Base-by-base conservation (phyloP, 148 eudicot species). In the Drosera capensis region DNA sequence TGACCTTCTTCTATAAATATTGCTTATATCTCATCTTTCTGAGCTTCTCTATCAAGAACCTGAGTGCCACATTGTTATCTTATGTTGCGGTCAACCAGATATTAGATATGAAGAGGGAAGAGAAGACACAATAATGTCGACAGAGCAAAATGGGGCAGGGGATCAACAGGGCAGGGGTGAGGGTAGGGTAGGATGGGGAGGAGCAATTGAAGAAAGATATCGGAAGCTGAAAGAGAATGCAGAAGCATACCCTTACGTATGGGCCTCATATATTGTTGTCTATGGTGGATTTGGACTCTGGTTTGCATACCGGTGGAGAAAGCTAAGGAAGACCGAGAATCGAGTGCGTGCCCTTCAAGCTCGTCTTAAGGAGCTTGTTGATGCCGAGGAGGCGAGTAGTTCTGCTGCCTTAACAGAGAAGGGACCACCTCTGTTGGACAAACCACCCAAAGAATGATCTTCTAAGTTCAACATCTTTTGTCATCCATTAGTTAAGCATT, bases 281-380 rank as follows among this genome's bases (percentile, higher is more conserved):
- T 84, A 88, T 36, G 86, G 92, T 14, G 83, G 84, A 12, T 65
- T 88, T 62, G 82, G 80, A n/a, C 63, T 84, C 14, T 83, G 92
- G 94, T 21, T 58, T 18, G 52, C 92, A 12, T 88, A 84, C 60
- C 67, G 84, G 49, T 88, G 77, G 73, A 71, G 75, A 57, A 79
- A 60, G 64, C 94, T 88, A 12, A 79, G 86, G 1, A 66, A 25
- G 40, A 83, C 86, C 5, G 94, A 88, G 55, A 75, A 74, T 38
- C 77, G 86, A 63, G 76, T 88, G 42, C 79, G 83, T 35, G 72
- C 23, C 36, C 90, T 79, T 64, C 90, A 83, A 60, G 74, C 70
- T 15, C 77, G 76, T 34, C 62, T 88, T 29, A 72, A 68, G 9
- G 61, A 79, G 45, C 61, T 73, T 54, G 67, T 65, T 60, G 72